These are phyloP conservation scores for Neopestalotiopsis clavispora DNA, from an alignment of 2,329 filamentous ascomycete genomes.

Conservation along the genomic window DNA sequence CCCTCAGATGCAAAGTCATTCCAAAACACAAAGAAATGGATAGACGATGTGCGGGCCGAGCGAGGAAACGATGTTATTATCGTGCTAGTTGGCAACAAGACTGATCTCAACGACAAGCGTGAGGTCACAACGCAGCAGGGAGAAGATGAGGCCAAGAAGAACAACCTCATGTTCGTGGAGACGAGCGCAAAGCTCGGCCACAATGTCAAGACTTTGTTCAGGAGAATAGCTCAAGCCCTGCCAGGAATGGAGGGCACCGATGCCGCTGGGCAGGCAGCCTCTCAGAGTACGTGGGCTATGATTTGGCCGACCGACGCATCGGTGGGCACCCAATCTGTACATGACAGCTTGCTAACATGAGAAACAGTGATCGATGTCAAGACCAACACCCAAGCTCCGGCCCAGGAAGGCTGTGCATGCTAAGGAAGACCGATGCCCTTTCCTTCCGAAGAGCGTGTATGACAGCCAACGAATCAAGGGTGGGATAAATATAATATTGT, in stretches of 20 bases:
- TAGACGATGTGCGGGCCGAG: constrained; percentile 96
- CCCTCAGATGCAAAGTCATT: constrained; percentile 85
- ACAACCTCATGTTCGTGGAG: constrained; percentile 98
- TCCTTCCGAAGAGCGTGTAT: neutral
- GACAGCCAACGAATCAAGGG: neutral
- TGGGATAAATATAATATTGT: neutral
- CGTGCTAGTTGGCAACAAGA: constrained; percentile 98
- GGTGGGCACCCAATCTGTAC: neutral
- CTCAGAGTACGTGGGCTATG: constrained; percentile 70
- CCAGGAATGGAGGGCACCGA: constrained; percentile 96
- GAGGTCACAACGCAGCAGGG: constrained; percentile 96
- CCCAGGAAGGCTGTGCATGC: constrained; percentile 77
- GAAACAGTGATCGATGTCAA: constrained; percentile 87
- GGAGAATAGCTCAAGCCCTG: constrained; percentile 95
- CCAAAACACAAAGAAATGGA: constrained; percentile 99
- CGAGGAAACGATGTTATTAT: constrained; percentile 99
- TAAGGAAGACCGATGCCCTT: constrained; percentile 38
- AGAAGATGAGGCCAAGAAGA: constrained; percentile 97
- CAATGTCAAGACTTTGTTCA: constrained; percentile 97
- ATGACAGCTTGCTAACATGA: constrained; percentile 30
- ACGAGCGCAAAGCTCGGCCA: constrained; percentile 97
- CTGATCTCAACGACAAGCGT: constrained; percentile 96
- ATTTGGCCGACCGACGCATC: too few species aligned
- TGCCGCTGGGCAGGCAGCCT: constrained; percentile 71
- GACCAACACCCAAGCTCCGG: constrained; percentile 72